A percentile compares a stretch with the other conserved stretches of the same genome.
Conservation (phyloP, 352 stramenopile genomes). For the Chrysophaeum taylorii region DNA sequence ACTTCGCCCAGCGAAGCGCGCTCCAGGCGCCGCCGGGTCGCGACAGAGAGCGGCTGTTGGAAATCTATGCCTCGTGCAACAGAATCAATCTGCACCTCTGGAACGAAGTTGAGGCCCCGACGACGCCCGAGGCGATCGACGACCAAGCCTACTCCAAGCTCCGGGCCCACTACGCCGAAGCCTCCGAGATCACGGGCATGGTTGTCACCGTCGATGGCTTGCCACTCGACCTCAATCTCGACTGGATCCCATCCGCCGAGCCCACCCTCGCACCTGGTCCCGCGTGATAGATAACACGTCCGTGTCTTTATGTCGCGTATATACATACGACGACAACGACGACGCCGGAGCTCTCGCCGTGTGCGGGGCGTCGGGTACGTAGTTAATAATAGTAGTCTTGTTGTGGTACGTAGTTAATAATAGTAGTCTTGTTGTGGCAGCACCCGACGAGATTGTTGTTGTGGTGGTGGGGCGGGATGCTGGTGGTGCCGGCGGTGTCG, state of each 20-base stretch:
- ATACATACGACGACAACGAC: too few species aligned
- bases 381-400: too few species aligned
- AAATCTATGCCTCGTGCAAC: not conserved
- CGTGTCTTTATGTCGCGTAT: too few species aligned
- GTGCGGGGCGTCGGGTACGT: too few species aligned
- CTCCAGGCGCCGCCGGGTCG: not conserved
- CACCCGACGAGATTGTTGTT: too few species aligned
- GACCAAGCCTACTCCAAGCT: not conserved
- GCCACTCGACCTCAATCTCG: not conserved
- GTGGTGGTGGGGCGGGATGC: too few species aligned
- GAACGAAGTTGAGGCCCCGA: not conserved
- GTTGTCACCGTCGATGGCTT: not conserved
- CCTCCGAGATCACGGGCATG: not conserved
- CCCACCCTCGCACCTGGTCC: too few species aligned
- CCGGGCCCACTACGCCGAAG: not conserved
- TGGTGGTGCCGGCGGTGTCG: too few species aligned
- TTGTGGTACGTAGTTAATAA: too few species aligned
- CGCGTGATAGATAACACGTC: too few species aligned
- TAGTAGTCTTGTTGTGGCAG: too few species aligned
- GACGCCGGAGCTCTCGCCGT: too few species aligned
- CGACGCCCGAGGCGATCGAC: not conserved
- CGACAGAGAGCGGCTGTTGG: not conserved
- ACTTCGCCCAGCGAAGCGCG: not conserved
- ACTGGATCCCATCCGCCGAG: not conserved
- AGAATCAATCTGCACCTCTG: constrained; percentile 1